A percentile compares a stretch with the other conserved stretches of the same genome.
phyloP scores from a whole-genome alignment of 2,329 filamentous ascomycete genomes.

The Cordyceps tenuipes region DNA sequence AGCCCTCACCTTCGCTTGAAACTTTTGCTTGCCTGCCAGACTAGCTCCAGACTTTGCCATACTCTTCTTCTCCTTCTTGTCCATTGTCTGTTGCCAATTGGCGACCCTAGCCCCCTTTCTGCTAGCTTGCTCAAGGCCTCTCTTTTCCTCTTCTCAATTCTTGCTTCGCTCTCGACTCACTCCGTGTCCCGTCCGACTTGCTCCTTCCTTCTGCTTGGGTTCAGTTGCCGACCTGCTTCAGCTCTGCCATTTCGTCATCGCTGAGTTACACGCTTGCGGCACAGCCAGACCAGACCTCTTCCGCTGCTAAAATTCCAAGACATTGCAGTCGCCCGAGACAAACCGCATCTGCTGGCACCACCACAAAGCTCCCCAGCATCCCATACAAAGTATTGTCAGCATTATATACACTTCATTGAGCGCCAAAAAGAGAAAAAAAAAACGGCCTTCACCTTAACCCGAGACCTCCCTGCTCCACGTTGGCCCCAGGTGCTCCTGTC shows the following conservation, averaged over 20 bases:
- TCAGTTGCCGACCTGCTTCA: not conserved
- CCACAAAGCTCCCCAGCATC: conserved; percentile 1
- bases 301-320: not conserved
- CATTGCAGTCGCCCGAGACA: conserved; percentile 9
- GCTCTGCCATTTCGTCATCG: not conserved
- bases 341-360: not conserved
- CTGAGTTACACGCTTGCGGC: not conserved
- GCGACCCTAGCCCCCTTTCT: not conserved
- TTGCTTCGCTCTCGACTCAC: not conserved
- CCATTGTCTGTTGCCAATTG: not conserved
- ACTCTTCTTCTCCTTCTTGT: not conserved
- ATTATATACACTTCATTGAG: conserved; percentile 2
- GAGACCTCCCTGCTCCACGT: not conserved
- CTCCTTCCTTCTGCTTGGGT: not conserved
- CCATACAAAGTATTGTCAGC: conserved; percentile 7
- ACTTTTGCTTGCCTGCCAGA: conserved; percentile 3
- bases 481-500: not conserved
- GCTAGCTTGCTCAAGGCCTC: no score
- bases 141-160: not conserved
- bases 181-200: not conserved
- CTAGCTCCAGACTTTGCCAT: conserved; percentile 2
- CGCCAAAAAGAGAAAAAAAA: not conserved
- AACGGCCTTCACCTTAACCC: not conserved
- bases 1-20: not conserved
- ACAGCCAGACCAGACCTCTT: not conserved